Conservation (phyloP, 2,329 filamentous ascomycete genomes). For the Aspergillus luchuensis region DNA sequence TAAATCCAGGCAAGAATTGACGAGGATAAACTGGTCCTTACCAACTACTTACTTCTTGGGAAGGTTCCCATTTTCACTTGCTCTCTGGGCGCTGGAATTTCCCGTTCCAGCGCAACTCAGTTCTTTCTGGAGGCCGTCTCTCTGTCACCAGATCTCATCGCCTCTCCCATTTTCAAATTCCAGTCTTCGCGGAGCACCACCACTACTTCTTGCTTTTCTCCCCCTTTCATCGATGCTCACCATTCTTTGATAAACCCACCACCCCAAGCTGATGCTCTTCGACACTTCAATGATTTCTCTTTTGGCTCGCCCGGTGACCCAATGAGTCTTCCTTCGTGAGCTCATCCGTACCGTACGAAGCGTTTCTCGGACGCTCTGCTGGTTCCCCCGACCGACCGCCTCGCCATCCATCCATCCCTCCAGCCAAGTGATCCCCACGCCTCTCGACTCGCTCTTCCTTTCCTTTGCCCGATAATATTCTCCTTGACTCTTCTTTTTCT, state of each 20-base stretch:
- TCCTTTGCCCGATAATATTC: constrained; percentile 2
- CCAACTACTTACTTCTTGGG: too few species aligned
- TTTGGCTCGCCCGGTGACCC: not conserved
- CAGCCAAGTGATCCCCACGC: constrained; percentile 14
- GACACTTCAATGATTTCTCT: not conserved
- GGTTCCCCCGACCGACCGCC: constrained; percentile 27
- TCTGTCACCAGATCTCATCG: not conserved
- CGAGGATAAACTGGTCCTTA: too few species aligned
- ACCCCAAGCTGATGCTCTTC: not conserved
- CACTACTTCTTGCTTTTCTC: not conserved
- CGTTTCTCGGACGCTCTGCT: not conserved
- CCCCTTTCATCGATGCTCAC: not conserved
- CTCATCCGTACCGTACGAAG: not conserved
- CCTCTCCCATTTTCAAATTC: not conserved
- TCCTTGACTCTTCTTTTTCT: not conserved
- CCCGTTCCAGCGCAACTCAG: not conserved
- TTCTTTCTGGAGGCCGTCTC: not conserved
- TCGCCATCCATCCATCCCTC: constrained; percentile 27
- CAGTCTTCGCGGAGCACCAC: not conserved
- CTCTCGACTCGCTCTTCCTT: constrained; percentile 12
- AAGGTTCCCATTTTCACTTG: not conserved
- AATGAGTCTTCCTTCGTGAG: constrained; percentile 1
- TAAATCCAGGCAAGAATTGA: too few species aligned
- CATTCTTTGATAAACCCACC: not conserved
- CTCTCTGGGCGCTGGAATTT: not conserved